Conservation (phyloP, 2,329 filamentous ascomycete genomes). For the Zasmidium angulare region DNA sequence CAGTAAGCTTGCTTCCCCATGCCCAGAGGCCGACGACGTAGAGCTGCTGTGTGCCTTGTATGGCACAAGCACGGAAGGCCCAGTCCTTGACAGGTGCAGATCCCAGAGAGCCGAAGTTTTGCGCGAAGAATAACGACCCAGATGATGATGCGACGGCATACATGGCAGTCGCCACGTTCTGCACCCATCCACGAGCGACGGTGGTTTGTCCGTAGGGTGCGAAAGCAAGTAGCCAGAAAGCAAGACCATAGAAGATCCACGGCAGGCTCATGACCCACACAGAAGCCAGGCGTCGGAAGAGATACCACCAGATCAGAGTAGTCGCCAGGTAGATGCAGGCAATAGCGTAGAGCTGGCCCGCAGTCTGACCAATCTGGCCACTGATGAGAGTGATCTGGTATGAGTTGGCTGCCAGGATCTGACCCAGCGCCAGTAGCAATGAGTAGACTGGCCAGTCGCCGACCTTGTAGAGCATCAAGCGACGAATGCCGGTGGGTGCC, state of each 20-base stretch:
- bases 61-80: slow-evolving; percentile 66
- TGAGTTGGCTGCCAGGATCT: slow-evolving; percentile 65
- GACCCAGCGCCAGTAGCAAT: slow-evolving; percentile 60
- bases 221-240: slow-evolving; percentile 63
- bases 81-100: slow-evolving; percentile 63
- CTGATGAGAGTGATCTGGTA: slow-evolving; percentile 69
- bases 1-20: slow-evolving; percentile 60
- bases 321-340: slow-evolving; percentile 59
- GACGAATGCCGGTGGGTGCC: slow-evolving; percentile 56
- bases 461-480: slow-evolving; percentile 56
- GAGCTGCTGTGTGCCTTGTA: slow-evolving; percentile 66
- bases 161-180: slow-evolving; percentile 60
- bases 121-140: slow-evolving; percentile 64
- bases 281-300: slow-evolving; percentile 60
- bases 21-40: slow-evolving; percentile 67
- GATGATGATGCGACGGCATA: slow-evolving; percentile 64
- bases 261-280: slow-evolving; percentile 60
- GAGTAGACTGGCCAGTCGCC: slow-evolving; percentile 66
- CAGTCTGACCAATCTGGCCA: slow-evolving; percentile 60
- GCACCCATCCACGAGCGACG: slow-evolving; percentile 52
- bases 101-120: slow-evolving; percentile 57
- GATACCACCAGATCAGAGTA: slow-evolving; percentile 62
- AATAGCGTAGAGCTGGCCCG: slow-evolving; percentile 60
- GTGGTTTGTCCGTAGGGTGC: slow-evolving; percentile 54
- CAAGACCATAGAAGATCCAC: slow-evolving; percentile 63